Conservation (phyloP, 306 rosid species). For the Cicer bijugum region DNA sequence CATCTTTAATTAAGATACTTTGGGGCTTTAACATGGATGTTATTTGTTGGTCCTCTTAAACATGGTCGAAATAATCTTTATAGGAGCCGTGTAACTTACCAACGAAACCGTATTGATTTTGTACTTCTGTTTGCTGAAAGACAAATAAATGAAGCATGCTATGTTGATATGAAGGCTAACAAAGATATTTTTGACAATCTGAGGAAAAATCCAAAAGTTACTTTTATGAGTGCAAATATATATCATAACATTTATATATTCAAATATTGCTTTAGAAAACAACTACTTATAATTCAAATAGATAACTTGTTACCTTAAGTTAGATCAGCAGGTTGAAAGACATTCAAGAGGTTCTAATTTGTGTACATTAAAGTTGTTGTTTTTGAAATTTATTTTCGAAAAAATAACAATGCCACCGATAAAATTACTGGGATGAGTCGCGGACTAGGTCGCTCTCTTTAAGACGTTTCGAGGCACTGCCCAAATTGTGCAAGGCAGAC, state of each 20-base stretch:
- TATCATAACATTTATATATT: conserved; percentile 19
- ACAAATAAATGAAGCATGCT: conserved; percentile 80
- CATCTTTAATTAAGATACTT: conserved; percentile 10
- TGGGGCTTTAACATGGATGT: conserved; percentile 10
- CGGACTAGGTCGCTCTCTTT: no score
- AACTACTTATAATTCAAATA: background rate
- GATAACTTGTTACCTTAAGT: conserved; percentile 26
- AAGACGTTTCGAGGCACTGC: no score
- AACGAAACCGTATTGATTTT: conserved; percentile 31
- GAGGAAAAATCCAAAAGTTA: conserved; percentile 88
- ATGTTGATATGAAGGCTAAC: conserved; percentile 82
- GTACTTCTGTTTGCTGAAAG: conserved; percentile 50
- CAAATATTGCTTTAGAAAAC: conserved; percentile 14
- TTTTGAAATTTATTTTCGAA: no score
- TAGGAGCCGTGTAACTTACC: background rate
- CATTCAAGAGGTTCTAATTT: conserved; percentile 15
- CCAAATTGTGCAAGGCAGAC: no score
- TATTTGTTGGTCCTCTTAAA: conserved; percentile 3
- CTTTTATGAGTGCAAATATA: conserved; percentile 16
- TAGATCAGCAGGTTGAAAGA: conserved; percentile 34
- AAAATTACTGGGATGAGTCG: no score
- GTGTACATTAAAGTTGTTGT: no score
- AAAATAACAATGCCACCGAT: no score
- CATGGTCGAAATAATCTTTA: conserved; percentile 5
- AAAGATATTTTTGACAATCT: conserved; percentile 85